Evolutionary conservation across 768 basidiomycete genomes (phyloP).

Genomic region (Xerocomellus amylosporus): DNA sequence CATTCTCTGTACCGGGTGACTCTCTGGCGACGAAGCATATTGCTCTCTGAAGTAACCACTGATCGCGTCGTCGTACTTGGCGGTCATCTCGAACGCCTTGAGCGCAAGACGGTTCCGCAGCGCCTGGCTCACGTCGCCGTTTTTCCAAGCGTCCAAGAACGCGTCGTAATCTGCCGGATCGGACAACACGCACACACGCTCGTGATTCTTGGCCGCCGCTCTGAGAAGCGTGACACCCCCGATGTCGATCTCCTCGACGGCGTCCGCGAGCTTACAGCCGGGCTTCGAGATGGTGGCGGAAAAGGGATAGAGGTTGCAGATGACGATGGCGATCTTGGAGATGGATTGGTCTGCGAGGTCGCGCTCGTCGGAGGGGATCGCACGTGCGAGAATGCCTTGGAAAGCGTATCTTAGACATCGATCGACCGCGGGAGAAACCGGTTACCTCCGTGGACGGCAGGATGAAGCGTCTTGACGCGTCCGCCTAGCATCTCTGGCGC

Average conservation of each 20-base stretch:
- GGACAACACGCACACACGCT: slow-evolving; percentile 83
- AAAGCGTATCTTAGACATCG: slow-evolving; percentile 4
- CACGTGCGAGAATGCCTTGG: slow-evolving; percentile 88
- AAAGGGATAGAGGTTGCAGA: slow-evolving; percentile 99
- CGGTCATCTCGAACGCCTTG: slow-evolving; percentile 97
- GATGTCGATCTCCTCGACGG: slow-evolving; percentile 98
- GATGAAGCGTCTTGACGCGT: slow-evolving; percentile 96
- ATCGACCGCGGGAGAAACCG: slow-evolving; percentile 8
- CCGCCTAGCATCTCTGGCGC: slow-evolving; percentile 99
- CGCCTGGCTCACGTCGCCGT: slow-evolving; percentile 69
- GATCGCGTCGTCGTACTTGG: slow-evolving; percentile 92
- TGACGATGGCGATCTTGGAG: slow-evolving; percentile 92
- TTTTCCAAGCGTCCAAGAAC: slow-evolving; percentile 76
- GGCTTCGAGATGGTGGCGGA: slow-evolving; percentile 85
- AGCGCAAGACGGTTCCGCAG: slow-evolving; percentile 80
- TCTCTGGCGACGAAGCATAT: slow-evolving; percentile 85
- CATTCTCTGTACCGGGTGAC: slow-evolving; percentile 75
- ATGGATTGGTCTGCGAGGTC: slow-evolving; percentile 85
- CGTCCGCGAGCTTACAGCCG: slow-evolving; percentile 84
- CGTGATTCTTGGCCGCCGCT: slow-evolving; percentile 98
- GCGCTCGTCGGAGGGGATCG: slow-evolving; percentile 83
- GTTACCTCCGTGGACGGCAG: slow-evolving; percentile 93
- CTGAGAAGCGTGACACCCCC: slow-evolving; percentile 97
- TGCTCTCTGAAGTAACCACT: slow-evolving; percentile 95
- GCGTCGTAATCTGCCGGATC: slow-evolving; percentile 84